Base-by-base conservation (phyloP, 129 eudicot species). In the Sambucus nigra region DNA sequence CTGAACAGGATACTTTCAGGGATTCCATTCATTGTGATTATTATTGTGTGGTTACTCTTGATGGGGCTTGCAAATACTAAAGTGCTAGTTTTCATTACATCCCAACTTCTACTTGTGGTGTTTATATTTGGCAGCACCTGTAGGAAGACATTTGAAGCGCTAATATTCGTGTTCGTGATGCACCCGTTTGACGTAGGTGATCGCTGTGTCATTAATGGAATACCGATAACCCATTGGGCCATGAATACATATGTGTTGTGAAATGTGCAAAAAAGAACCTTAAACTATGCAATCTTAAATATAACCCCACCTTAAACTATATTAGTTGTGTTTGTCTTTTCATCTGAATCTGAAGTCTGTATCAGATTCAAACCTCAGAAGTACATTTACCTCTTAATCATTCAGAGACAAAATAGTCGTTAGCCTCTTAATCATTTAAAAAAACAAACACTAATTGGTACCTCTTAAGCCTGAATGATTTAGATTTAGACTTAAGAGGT, bases 171-270 rank as follows among this genome's bases (percentile, higher is more conserved):
- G 1, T 70, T 76, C 27, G 52, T 70, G 11, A 55, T 61, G 50
- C 79, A 73, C 49, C 79, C 79, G 7, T 73, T 59, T 49, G 79
- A 66, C 50, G 69, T 66, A 17, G 81, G 76, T 0, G 76, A 75
- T 40, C 75, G 63, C 13, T 75, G 76, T 51, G 68, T 64, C 33
- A 18, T 75, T 35, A 76, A 75, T 35, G 72, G 68, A 12, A 44
- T 47, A 14, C 65, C 57, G 81, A 73, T 75, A 41, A 32, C 9
- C 52, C 45, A 1, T 31, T 49, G 12, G 19, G 11, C 33, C 40
- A 14, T 18, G 2, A 39, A 60, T 60, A 16, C 54, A 11, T 60
- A 0, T 39, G 16, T 13, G 1, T 15, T 16, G 7, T n/a, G n/a
- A 3, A 42, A n/a, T 42, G 20, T 42, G 20, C 16, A 4, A 5